Base-by-base conservation (phyloP, 2,329 filamentous ascomycete species). In the Ophiostoma pallidulum region DNA sequence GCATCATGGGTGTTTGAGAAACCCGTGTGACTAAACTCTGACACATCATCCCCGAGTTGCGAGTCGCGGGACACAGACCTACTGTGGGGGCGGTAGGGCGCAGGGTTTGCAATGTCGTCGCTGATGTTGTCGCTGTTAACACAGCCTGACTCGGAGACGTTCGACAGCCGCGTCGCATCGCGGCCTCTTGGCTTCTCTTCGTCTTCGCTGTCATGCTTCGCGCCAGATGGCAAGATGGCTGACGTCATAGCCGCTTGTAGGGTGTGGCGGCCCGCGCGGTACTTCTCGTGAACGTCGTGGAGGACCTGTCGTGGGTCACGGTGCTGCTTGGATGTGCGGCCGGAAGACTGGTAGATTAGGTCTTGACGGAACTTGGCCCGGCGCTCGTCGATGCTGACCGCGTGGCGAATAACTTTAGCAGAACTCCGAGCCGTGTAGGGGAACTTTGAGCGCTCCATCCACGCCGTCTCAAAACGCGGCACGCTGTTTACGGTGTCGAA, bases 401-500 rank as follows among this genome's bases (percentile, higher is more conserved):
- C 81, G 52, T 86, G 82, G 0, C 82, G 73, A 45, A 86, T 80
- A 0, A 83, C 74, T 56, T 70, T 73, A 3, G 76, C 76, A 8
- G 69, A 76, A 19, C 71, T 77, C 1, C 73, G 64, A 1, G 75
- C 75, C 0, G 76, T 80, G 58, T 84, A 85, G 0, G 84, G 84
- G 36, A 88, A 88, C 59, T 83, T 87, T 58, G 75, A 86, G 32
- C 86, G 76, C 58, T 86, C 77, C 82, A 91, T 90, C 77, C 81
- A 86, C 0, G 75, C 73, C 2, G 72, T 77, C 62, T 92, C 86
- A 50, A 92, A 92, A 3, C 76, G 73, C 1, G 85, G 84, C 0
- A 90, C 84, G 13, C 81, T 86, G 57, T 90, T 90, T 53, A 91
- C 86, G 0, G 84, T 89, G 56, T 91, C 86, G 53, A 91, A 92